phyloP scores from a whole-genome alignment of 106 monocot species.

The Acorus gramineus region DNA sequence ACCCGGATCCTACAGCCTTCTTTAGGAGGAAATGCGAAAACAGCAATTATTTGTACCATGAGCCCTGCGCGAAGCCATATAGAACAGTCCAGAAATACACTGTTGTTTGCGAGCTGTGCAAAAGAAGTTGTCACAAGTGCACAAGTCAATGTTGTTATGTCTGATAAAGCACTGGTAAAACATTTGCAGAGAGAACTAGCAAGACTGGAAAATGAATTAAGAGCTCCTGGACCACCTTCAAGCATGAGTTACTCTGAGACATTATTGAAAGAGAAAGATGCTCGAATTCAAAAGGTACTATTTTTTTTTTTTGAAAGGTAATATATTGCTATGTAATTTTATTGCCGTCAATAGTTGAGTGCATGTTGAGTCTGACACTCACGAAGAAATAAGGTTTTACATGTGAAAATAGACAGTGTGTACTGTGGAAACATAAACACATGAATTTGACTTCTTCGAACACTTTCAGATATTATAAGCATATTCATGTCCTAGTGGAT shows the following conservation, averaged over 20 bases:
- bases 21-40: conserved; percentile 91
- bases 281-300: conserved; percentile 59
- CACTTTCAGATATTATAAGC: too few relatives aligned
- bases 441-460: too few relatives aligned
- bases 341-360: too few relatives aligned
- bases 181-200: conserved; percentile 90
- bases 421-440: too few relatives aligned
- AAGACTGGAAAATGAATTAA: conserved; percentile 74
- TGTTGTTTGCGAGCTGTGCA: conserved; percentile 96
- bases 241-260: conserved; percentile 25
- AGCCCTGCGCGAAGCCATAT: conserved; percentile 82
- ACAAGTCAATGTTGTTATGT: conserved; percentile 93
- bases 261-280: conserved; percentile 68
- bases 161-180: conserved; percentile 88
- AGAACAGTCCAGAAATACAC: conserved; percentile 88
- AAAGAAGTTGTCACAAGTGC: conserved; percentile 90
- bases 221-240: conserved; percentile 31
- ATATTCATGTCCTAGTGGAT: too few relatives aligned
- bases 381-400: too few relatives aligned
- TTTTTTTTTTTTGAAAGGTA: too few relatives aligned
- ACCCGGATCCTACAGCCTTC: conserved; percentile 89
- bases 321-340: too few relatives aligned
- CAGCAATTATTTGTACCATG: conserved; percentile 94
- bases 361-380: too few relatives aligned
- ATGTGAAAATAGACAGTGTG: too few relatives aligned